These are phyloP conservation scores for Diutina mesorugosa DNA, from an alignment of 1,139 yeast genomes.

Conservation along the genomic window DNA sequence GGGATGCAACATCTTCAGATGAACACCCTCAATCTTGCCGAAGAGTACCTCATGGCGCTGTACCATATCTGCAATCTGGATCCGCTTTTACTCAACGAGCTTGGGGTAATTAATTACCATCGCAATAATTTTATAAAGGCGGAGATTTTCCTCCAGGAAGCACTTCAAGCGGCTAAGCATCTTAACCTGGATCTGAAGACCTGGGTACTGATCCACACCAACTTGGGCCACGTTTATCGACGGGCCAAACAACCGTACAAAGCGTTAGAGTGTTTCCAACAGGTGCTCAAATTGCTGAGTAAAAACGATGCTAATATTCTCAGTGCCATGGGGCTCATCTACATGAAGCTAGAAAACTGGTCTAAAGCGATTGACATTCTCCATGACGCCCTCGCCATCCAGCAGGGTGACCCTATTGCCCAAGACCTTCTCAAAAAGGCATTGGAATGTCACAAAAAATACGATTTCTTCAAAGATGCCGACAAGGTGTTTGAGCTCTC, in stretches of 20 bases:
- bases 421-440: conserved; percentile 73
- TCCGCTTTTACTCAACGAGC: conserved; percentile 78
- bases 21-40: conserved; percentile 71
- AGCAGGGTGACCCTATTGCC: conserved; percentile 78
- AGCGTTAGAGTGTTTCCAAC: conserved; percentile 65
- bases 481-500: neutral
- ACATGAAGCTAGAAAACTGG: conserved; percentile 54
- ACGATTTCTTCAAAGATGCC: neutral
- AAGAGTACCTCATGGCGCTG: conserved; percentile 71
- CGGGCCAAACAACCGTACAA: conserved; percentile 48
- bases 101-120: conserved; percentile 84
- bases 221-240: conserved; percentile 85
- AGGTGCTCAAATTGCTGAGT: conserved; percentile 58
- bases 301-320: conserved; percentile 60
- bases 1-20: conserved; percentile 95
- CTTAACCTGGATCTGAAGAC: conserved; percentile 72
- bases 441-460: conserved; percentile 46
- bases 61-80: conserved; percentile 71
- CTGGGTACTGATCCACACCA: conserved; percentile 79
- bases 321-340: conserved; percentile 75
- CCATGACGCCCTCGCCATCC: conserved; percentile 70
- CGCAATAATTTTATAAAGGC: conserved; percentile 58
- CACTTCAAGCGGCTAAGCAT: conserved; percentile 55
- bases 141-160: conserved; percentile 58
- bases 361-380: conserved; percentile 62